A percentile compares a stretch with the other conserved stretches of the same genome.
Evolutionary conservation across 345 rosid species (phyloP).

Genomic region (sweet orange (Citrus sinensis)): DVS_A1.0 CM039169.1:4551001-4551500

Average conservation of each 20-base stretch:
- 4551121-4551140: constrained; percentile 53
- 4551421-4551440: background rate
- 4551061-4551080: background rate
- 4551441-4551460: background rate
- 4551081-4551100: background rate
- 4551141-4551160: constrained; percentile 99
- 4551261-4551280: background rate
- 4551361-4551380: background rate
- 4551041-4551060: background rate
- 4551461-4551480: background rate
- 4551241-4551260: background rate
- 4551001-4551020: background rate
- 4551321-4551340: background rate
- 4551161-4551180: constrained; percentile 84
- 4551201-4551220: constrained; percentile 69
- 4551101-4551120: background rate
- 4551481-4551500: background rate
- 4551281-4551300: background rate
- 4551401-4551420: background rate
- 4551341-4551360: background rate
- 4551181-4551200: constrained; percentile 88
- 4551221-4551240: constrained; percentile 47
- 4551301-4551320: background rate
- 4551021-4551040: background rate
- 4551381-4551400: background rate